Base-by-base conservation (phyloP, 805 yeast genomes). In the Jamesozyma rosinii region DNA sequence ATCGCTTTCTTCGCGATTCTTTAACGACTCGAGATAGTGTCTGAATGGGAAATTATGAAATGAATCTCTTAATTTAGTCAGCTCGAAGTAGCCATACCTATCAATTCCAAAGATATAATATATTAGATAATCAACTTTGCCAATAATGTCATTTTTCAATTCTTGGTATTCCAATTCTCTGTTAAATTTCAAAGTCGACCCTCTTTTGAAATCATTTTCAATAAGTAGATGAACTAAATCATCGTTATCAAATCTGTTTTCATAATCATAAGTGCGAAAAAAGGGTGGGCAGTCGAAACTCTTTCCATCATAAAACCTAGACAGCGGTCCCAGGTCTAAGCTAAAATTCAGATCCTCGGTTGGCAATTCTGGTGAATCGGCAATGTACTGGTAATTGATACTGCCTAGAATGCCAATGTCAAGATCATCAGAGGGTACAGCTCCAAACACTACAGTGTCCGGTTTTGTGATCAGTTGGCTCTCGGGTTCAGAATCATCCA, bases 151-250 rank as follows among this genome's bases (percentile, higher is more conserved):
- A 35, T 40, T 33, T 11, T 40, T 35, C 34, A 51, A 36, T 37
- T 58, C 61, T 20, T 49, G 44, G 35, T 46, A 51, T 36, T 61
- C 61, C 24, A 58, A 44, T 40, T 61, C 61, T 38, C 41, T 47
- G 3, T 54, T 51, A 40, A 58, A 59, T 1, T 38, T 40, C 53
- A 29, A 34, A 37, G n/a, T 29, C 42, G 4, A 43, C 43, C 27
- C n/a, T n/a, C 14, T 11, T 17, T 44, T 43, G 9, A 44, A 35
- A 8, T 53, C 53, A 37, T 53, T 50, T 14, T 48, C 48, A 14
- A 61, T 35, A 41, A 53, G 36, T 6, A 43, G 39, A 22, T 41
- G 44, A 9, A 56, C 19, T 11, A 58, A 44, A 14, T 49, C 51
- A 19, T 46, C 56, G 22, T 45, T 45, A 38, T 57, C 60, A 33